These are phyloP conservation scores for Linnemannia schmuckeri DNA, from an alignment of 192 early-diverging fungal species.

Conservation along the genomic window DNA sequence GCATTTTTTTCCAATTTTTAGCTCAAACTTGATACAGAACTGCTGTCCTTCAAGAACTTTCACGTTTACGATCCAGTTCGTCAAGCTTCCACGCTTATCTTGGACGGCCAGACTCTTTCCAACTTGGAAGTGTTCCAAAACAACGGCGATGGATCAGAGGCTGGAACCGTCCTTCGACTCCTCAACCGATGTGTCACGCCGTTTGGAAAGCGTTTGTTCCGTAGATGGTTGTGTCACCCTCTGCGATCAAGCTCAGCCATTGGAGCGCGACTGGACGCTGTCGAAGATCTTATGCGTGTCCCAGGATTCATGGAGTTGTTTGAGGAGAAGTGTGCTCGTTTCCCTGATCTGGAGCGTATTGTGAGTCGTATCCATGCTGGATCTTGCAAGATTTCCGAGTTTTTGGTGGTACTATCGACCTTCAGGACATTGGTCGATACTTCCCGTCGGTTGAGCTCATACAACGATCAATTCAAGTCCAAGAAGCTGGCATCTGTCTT, in stretches of 20 bases:
- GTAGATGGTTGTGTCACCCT: slow-evolving; percentile 92
- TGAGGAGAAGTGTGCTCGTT: slow-evolving; percentile 55
- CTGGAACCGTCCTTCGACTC: slow-evolving; percentile 88
- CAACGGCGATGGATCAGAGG: slow-evolving; percentile 74
- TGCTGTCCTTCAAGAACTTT: slow-evolving; percentile 90
- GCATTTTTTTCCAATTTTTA: slow-evolving; percentile 32
- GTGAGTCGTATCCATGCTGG: slow-evolving; percentile 93
- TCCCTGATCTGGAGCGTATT: slow-evolving; percentile 92
- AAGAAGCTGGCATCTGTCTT: slow-evolving; percentile 65
- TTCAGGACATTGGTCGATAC: slow-evolving; percentile 62
- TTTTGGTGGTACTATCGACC: slow-evolving; percentile 74
- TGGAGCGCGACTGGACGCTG: slow-evolving; percentile 86
- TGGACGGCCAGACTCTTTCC: slow-evolving; percentile 94
- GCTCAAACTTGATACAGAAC: slow-evolving; percentile 88
- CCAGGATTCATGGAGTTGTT: slow-evolving; percentile 65
- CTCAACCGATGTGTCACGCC: slow-evolving; percentile 89
- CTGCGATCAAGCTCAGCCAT: slow-evolving; percentile 77
- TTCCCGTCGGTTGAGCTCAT: slow-evolving; percentile 49
- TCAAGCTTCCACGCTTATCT: slow-evolving; percentile 77
- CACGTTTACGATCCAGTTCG: slow-evolving; percentile 87
- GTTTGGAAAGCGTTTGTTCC: slow-evolving; percentile 88
- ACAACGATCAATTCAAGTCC: slow-evolving; percentile 66
- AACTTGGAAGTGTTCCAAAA: slow-evolving; percentile 96
- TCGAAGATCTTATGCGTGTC: slow-evolving; percentile 82
- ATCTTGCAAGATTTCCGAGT: slow-evolving; percentile 88